Conservation (phyloP, 2,329 filamentous ascomycete genomes). For the Diaporthe citriasiana region DNA sequence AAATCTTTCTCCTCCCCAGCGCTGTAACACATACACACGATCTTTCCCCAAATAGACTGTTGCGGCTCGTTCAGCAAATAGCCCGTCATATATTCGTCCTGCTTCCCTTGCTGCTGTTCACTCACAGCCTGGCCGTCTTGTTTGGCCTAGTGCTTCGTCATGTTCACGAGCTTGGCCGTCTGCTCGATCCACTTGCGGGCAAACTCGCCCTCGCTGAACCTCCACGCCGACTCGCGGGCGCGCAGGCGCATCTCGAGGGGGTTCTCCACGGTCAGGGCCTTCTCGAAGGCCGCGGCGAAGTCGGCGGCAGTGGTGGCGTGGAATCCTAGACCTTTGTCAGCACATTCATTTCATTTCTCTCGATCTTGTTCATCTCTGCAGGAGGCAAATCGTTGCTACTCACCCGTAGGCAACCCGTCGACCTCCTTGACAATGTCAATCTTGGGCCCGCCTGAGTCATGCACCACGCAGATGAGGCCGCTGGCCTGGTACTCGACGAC, state of each 20-base stretch:
- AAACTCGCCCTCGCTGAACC: conserved; percentile 93
- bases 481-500: conserved; percentile 99
- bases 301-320: conserved; percentile 84
- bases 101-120: background rate
- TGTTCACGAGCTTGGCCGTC: conserved; percentile 77
- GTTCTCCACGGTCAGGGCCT: conserved; percentile 80
- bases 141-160: conserved; percentile 46
- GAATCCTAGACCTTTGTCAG: conserved; percentile 72
- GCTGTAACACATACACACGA: background rate
- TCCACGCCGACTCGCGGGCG: conserved; percentile 81
- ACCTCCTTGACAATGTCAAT: conserved; percentile 90
- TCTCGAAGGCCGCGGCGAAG: conserved; percentile 85
- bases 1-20: background rate
- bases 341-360: background rate
- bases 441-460: conserved; percentile 93
- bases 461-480: conserved; percentile 91
- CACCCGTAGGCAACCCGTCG: conserved; percentile 83
- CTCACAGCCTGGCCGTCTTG: background rate
- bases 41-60: background rate
- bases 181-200: conserved; percentile 81
- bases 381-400: conserved; percentile 46
- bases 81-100: too few species aligned
- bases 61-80: background rate
- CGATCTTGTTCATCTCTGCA: background rate
- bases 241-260: conserved; percentile 81